A percentile compares a stretch with the other conserved stretches of the same genome.
These are phyloP conservation scores for Claviceps capensis DNA, from an alignment of 2,329 filamentous ascomycete species.

Conservation along the genomic window DNA sequence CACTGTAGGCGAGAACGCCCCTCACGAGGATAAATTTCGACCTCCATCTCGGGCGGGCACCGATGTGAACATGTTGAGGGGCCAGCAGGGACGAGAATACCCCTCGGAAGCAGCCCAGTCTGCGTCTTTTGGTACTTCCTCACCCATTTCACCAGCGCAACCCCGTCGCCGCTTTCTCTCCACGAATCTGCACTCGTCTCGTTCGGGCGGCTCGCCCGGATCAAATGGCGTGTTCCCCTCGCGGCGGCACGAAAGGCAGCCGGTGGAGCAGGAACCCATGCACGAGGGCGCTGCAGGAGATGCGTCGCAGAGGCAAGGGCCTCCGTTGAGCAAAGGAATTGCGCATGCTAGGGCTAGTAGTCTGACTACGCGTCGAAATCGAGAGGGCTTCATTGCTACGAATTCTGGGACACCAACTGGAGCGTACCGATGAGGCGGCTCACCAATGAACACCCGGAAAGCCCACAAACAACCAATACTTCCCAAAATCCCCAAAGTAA, in stretches of 20 bases:
- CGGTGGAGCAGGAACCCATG: slow-evolving; percentile 24
- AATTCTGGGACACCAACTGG: slow-evolving; percentile 26
- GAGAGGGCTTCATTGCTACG: slow-evolving; percentile 24
- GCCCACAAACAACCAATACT: no score
- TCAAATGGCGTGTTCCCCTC: slow-evolving; percentile 26
- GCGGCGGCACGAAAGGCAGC: slow-evolving; percentile 35
- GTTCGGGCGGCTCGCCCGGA: slow-evolving; percentile 26
- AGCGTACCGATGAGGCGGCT: slow-evolving; percentile 30
- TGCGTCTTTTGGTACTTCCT: slow-evolving; percentile 20
- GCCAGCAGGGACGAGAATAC: slow-evolving; percentile 14
- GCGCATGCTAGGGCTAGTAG: slow-evolving; percentile 32
- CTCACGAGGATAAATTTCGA: slow-evolving; percentile 34
- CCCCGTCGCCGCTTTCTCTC: slow-evolving; percentile 40
- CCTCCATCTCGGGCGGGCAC: slow-evolving; percentile 45
- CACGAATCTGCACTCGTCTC: slow-evolving; percentile 31
- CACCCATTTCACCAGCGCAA: slow-evolving; percentile 30
- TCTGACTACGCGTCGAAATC: slow-evolving; percentile 28
- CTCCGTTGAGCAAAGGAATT: slow-evolving; percentile 28
- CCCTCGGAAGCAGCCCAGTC: slow-evolving; percentile 17
- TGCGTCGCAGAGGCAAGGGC: slow-evolving; percentile 6
- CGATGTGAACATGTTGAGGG: slow-evolving; percentile 32
- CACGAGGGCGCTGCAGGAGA: neutral
- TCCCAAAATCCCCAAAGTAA: no score
- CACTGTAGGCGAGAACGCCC: slow-evolving; percentile 32
- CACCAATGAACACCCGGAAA: slow-evolving; percentile 8